phyloP scores from a whole-genome alignment of 176 grass and related monocot genomes.

The Phoenix dactylifera region DNA sequence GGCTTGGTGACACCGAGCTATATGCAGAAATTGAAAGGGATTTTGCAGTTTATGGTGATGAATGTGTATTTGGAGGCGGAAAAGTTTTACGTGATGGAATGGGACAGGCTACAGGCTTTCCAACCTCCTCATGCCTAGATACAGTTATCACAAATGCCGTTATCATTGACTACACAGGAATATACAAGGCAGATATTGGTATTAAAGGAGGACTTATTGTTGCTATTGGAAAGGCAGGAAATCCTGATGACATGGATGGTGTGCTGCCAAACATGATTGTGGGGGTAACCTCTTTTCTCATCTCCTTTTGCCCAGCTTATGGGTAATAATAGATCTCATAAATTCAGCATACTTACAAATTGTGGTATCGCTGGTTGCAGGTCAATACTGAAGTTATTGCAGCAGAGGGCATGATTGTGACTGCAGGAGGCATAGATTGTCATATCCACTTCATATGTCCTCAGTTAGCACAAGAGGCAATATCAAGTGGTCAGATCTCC shows the following conservation, averaged over 20 bases:
- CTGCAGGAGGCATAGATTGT: conserved; percentile 90
- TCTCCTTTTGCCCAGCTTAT: no score
- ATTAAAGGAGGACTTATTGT: conserved; percentile 62
- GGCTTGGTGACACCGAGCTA: conserved; percentile 79
- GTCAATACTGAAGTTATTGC: conserved; percentile 94
- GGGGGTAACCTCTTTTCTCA: conserved; percentile 43
- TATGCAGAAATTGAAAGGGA: conserved; percentile 96
- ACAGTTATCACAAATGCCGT: conserved; percentile 93
- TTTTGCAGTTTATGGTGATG: conserved; percentile 78
- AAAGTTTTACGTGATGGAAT: conserved; percentile 95
- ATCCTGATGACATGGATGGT: conserved; percentile 91
- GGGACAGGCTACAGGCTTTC: conserved; percentile 65
- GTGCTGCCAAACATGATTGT: conserved; percentile 75
- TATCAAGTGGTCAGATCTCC: conserved; percentile 70
- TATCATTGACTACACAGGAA: conserved; percentile 88
- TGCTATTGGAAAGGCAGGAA: conserved; percentile 87
- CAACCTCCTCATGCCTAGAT: conserved; percentile 50
- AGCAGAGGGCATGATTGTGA: conserved; percentile 84
- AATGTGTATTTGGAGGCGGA: conserved; percentile 96
- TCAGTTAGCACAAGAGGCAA: conserved; percentile 68
- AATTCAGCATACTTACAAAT: no score
- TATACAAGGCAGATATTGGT: conserved; percentile 98
- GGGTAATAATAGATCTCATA: no score
- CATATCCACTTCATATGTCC: conserved; percentile 99
- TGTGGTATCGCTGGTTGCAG: conserved; percentile 21